Base-by-base conservation (phyloP, 139 green algal species). In the Parachlorella kessleri region DNA sequence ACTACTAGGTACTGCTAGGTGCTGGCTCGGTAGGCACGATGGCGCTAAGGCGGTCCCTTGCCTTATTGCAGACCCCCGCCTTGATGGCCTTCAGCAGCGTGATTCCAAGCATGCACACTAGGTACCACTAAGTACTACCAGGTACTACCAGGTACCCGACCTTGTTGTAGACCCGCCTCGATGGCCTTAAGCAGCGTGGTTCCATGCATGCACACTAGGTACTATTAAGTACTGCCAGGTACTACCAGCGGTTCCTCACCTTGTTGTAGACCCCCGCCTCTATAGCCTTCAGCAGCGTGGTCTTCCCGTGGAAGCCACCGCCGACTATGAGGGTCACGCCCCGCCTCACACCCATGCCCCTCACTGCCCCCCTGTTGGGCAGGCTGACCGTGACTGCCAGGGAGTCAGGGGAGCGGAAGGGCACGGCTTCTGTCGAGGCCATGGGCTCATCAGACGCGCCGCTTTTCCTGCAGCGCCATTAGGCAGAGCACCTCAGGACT, bases 271-370 rank as follows among this genome's bases (percentile, higher is more conserved):
- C 83, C 3, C 91, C 91, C 8, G 41, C 59, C 65, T 95, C 82
- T 3, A 95, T 53, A 1, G 91, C 91, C 23, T 91, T 66, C 28
- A 95, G 80, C 76, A 95, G 81, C 30, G 91, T 95, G 65, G 53
- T 82, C 77, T 95, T 95, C 55, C 91, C 91, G 77, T 95, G 84
- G 70, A 94, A 95, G 40, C 91, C 91, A 23, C 91, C 77, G 35
- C 90, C 89, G 18, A 90, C 87, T 59, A 95, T 93, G 23, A 95
- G 73, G 10, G 87, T 94, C 21, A 95, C 83, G 24, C 91, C 91
- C 4, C 33, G n/a, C 75, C 41, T 39, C 38, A 95, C 82, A 65
- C 89, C 91, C 87, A 94, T 81, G 24, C 91, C 91, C 6, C 70
- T 66, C 64, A 94, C 86, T 1, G 3, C 1, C 1, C 91, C 91